phyloP scores from a whole-genome alignment of 345 rosid species.

The Cardiospermum halicacabum region DNA sequence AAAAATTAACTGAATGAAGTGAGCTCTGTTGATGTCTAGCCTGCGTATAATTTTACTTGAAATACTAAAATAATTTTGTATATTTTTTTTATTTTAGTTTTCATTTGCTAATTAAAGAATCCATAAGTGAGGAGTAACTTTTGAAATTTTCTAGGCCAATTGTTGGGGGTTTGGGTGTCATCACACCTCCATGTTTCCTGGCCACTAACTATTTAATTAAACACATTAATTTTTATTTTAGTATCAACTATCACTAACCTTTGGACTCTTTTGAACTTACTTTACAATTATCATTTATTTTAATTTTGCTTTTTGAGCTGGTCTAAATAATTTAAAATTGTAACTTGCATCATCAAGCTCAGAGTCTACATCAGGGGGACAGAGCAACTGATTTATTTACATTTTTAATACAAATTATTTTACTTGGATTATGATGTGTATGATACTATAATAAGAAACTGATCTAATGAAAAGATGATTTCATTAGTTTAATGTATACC shows the following conservation, averaged over 20 bases:
- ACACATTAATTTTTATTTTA: not conserved
- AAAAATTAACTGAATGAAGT: too few relatives aligned
- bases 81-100: too few relatives aligned
- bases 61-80: too few relatives aligned
- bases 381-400: not conserved
- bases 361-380: not conserved
- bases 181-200: slow-evolving; percentile 21
- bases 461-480: not conserved
- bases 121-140: too few relatives aligned
- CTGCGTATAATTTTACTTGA: too few relatives aligned
- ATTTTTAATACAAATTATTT: not conserved
- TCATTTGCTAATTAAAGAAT: not conserved
- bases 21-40: too few relatives aligned
- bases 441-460: not conserved
- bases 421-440: not conserved
- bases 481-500: not conserved
- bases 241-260: not conserved
- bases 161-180: slow-evolving; percentile 26
- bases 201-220: slow-evolving; percentile 10
- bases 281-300: not conserved
- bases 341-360: slow-evolving; percentile 5
- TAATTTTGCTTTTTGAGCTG: not conserved
- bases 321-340: not conserved
- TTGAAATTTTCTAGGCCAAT: slow-evolving; percentile 11
- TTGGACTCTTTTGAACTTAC: slow-evolving; percentile 6